Conservation (phyloP, 2,329 filamentous ascomycete species). For the Sporothrix globosa region DNA sequence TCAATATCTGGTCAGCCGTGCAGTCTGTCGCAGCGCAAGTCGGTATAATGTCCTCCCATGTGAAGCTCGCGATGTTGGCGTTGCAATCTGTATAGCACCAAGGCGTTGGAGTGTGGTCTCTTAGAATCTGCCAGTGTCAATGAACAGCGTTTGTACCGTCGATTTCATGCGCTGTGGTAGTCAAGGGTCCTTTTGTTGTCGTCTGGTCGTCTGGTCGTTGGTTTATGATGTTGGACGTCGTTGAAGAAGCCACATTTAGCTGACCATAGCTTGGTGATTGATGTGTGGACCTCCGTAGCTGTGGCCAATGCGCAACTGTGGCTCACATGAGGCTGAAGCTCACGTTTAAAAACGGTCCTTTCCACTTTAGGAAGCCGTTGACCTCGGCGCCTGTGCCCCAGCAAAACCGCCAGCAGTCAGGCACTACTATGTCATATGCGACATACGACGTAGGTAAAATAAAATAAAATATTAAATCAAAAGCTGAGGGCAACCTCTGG, state of each 20-base stretch:
- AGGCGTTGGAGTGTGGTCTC: neutral
- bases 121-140: too few species aligned
- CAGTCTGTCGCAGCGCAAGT: neutral
- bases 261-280: slow-evolving; percentile 1
- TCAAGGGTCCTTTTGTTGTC: neutral
- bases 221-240: neutral
- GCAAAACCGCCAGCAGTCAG: neutral
- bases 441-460: too few species aligned
- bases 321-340: slow-evolving; percentile 19
- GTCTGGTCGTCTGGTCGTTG: slow-evolving; percentile 11
- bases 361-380: neutral
- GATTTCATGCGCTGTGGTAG: neutral
- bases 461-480: neutral
- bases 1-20: neutral
- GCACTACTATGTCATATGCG: neutral
- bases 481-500: neutral
- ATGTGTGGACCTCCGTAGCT: neutral
- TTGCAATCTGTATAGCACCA: neutral
- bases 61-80: neutral
- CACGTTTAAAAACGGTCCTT: neutral
- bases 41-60: neutral
- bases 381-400: too few species aligned
- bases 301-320: neutral
- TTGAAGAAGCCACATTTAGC: slow-evolving; percentile 21
- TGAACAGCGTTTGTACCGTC: neutral